Evolutionary conservation across 1,139 yeast species (phyloP).

Genomic region (Yamadazyma aaseri): DNA sequence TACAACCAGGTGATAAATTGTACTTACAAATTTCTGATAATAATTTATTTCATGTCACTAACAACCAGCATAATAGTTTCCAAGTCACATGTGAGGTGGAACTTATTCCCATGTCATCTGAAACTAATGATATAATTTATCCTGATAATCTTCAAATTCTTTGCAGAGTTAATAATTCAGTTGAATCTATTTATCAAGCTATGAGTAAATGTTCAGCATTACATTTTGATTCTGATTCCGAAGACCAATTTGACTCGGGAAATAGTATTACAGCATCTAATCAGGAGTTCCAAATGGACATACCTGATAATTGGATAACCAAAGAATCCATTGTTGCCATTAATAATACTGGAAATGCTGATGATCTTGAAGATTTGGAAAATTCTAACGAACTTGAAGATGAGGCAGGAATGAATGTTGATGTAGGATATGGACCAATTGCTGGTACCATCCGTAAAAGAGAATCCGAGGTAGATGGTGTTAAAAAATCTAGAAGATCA

Average conservation of each 20-base stretch:
- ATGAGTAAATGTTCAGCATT: constrained; percentile 40
- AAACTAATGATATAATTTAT: background rate
- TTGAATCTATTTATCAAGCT: constrained; percentile 31
- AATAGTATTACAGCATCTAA: constrained; percentile 15
- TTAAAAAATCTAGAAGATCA: constrained; percentile 8
- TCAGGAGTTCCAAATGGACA: constrained; percentile 13
- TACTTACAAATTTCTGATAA: constrained; percentile 34
- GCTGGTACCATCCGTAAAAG: constrained; percentile 34
- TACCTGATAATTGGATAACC: constrained; percentile 24
- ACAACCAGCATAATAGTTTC: constrained; percentile 10
- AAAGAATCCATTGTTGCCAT: constrained; percentile 11
- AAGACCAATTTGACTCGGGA: constrained; percentile 19
- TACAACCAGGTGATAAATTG: constrained; percentile 24
- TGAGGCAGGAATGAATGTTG: constrained; percentile 46
- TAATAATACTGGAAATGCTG: constrained; percentile 36
- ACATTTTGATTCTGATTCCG: constrained; percentile 29
- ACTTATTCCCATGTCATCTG: background rate
- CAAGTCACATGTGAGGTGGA: constrained; percentile 9
- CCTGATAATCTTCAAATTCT: constrained; percentile 1
- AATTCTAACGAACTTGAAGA: constrained; percentile 17
- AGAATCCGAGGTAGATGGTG: constrained; percentile 20
- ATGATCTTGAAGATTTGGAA: constrained; percentile 29
- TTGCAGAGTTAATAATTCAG: constrained; percentile 7
- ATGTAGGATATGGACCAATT: constrained; percentile 38
- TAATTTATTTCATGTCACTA: constrained; percentile 13